Conservation (phyloP, 306 rosid genomes). For the Styphnolobium japonicum region DNA sequence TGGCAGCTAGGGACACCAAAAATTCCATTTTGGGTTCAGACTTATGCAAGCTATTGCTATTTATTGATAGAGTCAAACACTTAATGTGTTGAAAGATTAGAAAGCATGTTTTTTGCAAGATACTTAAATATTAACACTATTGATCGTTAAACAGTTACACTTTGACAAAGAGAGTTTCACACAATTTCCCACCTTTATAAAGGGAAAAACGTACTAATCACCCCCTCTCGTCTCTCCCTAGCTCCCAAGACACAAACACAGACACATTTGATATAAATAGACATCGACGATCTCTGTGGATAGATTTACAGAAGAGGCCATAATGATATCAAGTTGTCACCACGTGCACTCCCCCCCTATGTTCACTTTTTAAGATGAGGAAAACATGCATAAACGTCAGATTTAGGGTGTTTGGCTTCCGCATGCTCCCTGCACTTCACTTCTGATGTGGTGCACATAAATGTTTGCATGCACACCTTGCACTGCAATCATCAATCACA, state of each 20-base stretch:
- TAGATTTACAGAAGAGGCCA: constrained; percentile 27
- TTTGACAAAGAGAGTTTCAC: constrained; percentile 12
- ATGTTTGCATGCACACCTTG: constrained; percentile 93
- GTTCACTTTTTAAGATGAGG: constrained; percentile 66
- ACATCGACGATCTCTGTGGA: constrained; percentile 11
- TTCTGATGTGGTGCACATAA: constrained; percentile 83
- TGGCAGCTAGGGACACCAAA: neutral
- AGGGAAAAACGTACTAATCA: constrained; percentile 16
- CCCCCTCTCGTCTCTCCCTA: neutral
- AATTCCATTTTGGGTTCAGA: neutral
- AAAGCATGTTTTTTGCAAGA: constrained; percentile 3
- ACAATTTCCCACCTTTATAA: constrained; percentile 15
- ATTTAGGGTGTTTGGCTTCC: constrained; percentile 81
- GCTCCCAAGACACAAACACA: constrained; percentile 19
- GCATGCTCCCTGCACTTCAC: constrained; percentile 90
- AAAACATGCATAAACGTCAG: constrained; percentile 59
- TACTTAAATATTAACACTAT: constrained; percentile 21
- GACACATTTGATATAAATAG: constrained; percentile 16
- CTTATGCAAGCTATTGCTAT: neutral
- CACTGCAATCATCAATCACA: constrained; percentile 57
- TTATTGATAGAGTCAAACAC: neutral
- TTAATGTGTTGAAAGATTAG: neutral
- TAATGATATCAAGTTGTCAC: constrained; percentile 13
- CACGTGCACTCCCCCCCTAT: neutral
- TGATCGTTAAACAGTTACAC: constrained; percentile 6